A percentile compares a stretch with the other conserved stretches of the same genome.
phyloP scores from a whole-genome alignment of 108 stramenopile species.

The Pseudonitzschia delicatissima region DNA sequence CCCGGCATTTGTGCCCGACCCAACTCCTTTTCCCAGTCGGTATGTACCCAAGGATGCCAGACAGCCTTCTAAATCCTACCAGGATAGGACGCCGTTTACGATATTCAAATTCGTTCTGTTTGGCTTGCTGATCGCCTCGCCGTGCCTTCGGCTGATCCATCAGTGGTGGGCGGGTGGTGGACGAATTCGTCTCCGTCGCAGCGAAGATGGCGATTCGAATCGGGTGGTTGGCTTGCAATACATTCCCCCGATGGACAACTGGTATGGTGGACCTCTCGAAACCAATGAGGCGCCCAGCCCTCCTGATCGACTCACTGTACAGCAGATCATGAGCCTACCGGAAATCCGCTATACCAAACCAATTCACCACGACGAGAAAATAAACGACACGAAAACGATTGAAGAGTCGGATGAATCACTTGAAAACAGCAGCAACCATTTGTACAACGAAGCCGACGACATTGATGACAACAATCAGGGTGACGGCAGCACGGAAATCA shows the following conservation, averaged over 20 bases:
- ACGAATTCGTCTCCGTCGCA: conserved; percentile 38
- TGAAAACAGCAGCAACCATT: not conserved
- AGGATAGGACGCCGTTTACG: conserved; percentile 20
- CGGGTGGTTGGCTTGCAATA: conserved; percentile 46
- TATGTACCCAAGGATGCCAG: no score
- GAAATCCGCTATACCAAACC: conserved; percentile 33
- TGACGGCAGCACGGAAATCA: no score
- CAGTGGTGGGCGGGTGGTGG: conserved; percentile 54
- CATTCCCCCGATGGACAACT: conserved; percentile 34
- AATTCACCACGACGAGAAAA: conserved; percentile 6
- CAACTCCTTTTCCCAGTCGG: no score
- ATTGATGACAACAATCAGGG: not conserved
- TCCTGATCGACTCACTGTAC: conserved; percentile 23
- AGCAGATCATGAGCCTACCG: conserved; percentile 43
- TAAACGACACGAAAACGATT: not conserved
- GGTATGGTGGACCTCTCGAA: conserved; percentile 30
- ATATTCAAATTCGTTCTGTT: conserved; percentile 44
- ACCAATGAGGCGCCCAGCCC: conserved; percentile 4
- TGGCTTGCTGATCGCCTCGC: conserved; percentile 47
- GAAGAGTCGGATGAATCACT: not conserved
- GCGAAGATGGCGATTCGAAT: conserved; percentile 17
- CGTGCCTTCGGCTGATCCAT: conserved; percentile 38
- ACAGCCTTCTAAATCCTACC: not conserved
- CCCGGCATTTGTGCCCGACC: no score
- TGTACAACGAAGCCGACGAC: conserved; percentile 1